Percentiles rank a stretch among this genome's conserved stretches.
These are phyloP conservation scores for Gracilaria domingensis DNA, from an alignment of 23 red algal species.

Conservation along the genomic window DNA sequence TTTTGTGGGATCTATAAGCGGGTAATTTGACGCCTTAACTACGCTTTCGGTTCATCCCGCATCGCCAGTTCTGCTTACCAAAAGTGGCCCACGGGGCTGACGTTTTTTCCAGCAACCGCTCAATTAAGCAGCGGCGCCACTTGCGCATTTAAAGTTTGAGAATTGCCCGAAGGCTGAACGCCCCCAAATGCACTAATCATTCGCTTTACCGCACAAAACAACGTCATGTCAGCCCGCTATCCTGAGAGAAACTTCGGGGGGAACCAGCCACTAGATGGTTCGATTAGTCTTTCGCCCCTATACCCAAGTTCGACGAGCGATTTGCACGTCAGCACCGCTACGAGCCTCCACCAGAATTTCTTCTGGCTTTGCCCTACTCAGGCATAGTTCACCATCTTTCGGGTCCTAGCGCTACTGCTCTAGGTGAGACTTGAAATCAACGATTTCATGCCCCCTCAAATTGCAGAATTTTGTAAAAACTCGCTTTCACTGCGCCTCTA, in stretches of 20 bases:
- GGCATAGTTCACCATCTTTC: slow-evolving; percentile 93
- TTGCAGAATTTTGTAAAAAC: slow-evolving; percentile 20
- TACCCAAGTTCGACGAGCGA: slow-evolving; percentile 96
- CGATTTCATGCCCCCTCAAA: slow-evolving; percentile 32
- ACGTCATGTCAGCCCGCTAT: slow-evolving; percentile 77
- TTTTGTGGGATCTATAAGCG: slow-evolving; percentile 87
- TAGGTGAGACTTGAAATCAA: slow-evolving; percentile 32
- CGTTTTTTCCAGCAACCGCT: slow-evolving; percentile 54
- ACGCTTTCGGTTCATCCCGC: slow-evolving; percentile 91
- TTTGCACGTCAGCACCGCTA: slow-evolving; percentile 97
- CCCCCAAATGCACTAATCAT: slow-evolving; percentile 88
- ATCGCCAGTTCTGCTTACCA: slow-evolving; percentile 98
- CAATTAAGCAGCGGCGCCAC: slow-evolving; percentile 63
- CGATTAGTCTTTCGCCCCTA: slow-evolving; percentile 98
- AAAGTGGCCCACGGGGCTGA: slow-evolving; percentile 84
- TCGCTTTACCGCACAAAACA: slow-evolving; percentile 85
- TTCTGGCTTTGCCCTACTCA: slow-evolving; percentile 88
- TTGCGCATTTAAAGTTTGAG: slow-evolving; percentile 97
- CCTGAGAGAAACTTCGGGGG: slow-evolving; percentile 92
- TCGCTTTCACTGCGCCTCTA: slow-evolving; percentile 28
- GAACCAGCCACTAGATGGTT: slow-evolving; percentile 96
- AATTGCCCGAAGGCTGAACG: slow-evolving; percentile 71
- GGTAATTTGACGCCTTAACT: slow-evolving; percentile 82
- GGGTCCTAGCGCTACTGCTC: slow-evolving; percentile 77
- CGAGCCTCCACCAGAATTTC: slow-evolving; percentile 69